Conservation (phyloP, 257 asterid species). For the Buddleja alternifolia region DNA sequence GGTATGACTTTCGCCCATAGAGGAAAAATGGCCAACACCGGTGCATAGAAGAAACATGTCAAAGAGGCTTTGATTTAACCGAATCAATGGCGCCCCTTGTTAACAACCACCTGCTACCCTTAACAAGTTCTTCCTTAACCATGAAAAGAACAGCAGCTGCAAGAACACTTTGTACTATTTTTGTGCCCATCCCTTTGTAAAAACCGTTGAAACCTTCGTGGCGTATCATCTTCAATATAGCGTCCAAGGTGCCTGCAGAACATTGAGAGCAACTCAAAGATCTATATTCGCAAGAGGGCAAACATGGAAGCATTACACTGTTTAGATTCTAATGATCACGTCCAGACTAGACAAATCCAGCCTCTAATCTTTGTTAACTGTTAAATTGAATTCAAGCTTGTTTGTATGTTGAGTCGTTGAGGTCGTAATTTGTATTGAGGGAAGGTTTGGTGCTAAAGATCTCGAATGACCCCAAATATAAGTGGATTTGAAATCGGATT, state of each 20-base stretch:
- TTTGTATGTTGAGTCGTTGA: not conserved
- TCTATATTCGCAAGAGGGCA: not conserved
- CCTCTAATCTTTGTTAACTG: not conserved
- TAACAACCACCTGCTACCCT: slow-evolving; percentile 79
- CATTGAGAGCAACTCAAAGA: slow-evolving; percentile 2
- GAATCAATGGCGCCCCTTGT: slow-evolving; percentile 40
- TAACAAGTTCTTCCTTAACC: slow-evolving; percentile 96
- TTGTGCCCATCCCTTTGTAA: slow-evolving; percentile 94
- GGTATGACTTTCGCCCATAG: not conserved
- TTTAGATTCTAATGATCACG: slow-evolving; percentile 10
- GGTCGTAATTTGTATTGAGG: too few relatives aligned
- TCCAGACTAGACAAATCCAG: not conserved
- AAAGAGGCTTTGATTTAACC: slow-evolving; percentile 36
- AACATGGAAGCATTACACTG: not conserved
- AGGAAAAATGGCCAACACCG: not conserved
- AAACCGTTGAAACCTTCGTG: slow-evolving; percentile 83
- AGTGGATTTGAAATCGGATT: too few relatives aligned
- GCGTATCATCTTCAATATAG: slow-evolving; percentile 79
- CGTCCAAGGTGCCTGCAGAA: slow-evolving; percentile 82
- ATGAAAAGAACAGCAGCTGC: slow-evolving; percentile 97
- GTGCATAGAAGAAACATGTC: not conserved
- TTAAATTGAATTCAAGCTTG: not conserved
- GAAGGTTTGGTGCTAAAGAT: too few relatives aligned
- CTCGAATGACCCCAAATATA: too few relatives aligned
- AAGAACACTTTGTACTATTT: slow-evolving; percentile 90